Evolutionary conservation across 352 stramenopile species (phyloP).

Genomic region (Globisporangium yorkense): DNA sequence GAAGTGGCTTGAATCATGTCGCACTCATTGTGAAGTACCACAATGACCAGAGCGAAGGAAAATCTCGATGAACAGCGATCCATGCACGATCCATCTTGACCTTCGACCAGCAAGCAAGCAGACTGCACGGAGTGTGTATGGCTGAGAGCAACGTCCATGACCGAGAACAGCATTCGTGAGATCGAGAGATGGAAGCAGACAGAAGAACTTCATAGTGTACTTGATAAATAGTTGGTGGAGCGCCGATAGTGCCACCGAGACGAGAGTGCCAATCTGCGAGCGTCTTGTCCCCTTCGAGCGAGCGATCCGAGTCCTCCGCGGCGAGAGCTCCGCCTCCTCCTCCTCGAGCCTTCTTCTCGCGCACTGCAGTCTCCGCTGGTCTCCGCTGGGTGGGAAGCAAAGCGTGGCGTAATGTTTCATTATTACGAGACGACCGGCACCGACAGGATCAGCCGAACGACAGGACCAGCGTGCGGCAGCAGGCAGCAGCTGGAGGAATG

Average conservation of each 20-base stretch:
- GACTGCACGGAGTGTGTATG: too few relatives aligned
- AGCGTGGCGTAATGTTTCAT: neutral
- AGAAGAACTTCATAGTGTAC: neutral
- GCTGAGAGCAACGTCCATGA: too few relatives aligned
- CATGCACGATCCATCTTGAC: too few relatives aligned
- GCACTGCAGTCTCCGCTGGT: neutral
- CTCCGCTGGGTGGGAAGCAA: neutral
- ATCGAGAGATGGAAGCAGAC: too few relatives aligned
- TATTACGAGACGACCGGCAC: neutral
- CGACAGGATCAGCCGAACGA: neutral
- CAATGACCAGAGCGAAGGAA: too few relatives aligned
- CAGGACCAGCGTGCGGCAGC: neutral
- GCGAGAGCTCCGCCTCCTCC: neutral
- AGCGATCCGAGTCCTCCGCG: neutral
- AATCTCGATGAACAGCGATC: too few relatives aligned
- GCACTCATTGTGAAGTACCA: neutral
- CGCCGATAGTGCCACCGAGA: too few relatives aligned
- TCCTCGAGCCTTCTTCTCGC: neutral
- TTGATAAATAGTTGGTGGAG: neutral
- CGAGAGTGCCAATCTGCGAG: neutral
- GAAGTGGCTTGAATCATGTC: neutral
- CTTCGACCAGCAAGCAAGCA: too few relatives aligned
- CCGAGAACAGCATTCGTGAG: too few relatives aligned
- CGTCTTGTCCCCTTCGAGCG: too few relatives aligned
- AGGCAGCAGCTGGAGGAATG: neutral